Conservation (phyloP, 2,329 filamentous ascomycete genomes). For the Venturia oleaginea region DNA sequence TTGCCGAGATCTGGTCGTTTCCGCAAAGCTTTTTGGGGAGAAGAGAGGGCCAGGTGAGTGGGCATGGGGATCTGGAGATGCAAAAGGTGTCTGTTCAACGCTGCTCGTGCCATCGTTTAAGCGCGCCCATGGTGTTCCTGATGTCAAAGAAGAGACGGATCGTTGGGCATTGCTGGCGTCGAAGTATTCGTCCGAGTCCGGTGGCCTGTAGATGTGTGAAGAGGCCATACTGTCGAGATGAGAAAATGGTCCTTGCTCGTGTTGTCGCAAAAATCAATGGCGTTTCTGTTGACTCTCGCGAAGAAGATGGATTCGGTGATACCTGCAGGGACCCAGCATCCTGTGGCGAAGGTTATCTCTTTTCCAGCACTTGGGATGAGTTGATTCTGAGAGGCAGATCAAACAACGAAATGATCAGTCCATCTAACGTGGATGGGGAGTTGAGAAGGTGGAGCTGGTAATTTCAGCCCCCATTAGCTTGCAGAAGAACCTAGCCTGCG, state of each 20-base stretch:
- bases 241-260: neutral
- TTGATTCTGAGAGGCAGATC: neutral
- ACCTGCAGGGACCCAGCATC: neutral
- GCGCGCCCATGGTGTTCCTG: neutral
- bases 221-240: neutral
- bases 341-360: neutral
- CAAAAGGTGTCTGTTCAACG: neutral
- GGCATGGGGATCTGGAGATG: neutral
- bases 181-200: neutral
- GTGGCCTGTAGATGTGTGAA: neutral
- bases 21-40: neutral
- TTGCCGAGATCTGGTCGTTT: neutral
- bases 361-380: neutral
- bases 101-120: neutral
- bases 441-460: neutral
- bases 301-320: neutral
- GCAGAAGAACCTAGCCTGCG: neutral
- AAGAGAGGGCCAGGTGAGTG: neutral
- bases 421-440: neutral
- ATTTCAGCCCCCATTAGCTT: neutral
- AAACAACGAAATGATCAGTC: neutral
- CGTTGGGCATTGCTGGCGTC: neutral
- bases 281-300: no score
- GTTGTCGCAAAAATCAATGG: neutral
- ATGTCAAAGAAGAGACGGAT: neutral